Evolutionary conservation across 1,284 basidiomycete genomes (phyloP), one percentile per base, ranked within the genome.

Genomic region (Psilocybe mexicana): DNA sequence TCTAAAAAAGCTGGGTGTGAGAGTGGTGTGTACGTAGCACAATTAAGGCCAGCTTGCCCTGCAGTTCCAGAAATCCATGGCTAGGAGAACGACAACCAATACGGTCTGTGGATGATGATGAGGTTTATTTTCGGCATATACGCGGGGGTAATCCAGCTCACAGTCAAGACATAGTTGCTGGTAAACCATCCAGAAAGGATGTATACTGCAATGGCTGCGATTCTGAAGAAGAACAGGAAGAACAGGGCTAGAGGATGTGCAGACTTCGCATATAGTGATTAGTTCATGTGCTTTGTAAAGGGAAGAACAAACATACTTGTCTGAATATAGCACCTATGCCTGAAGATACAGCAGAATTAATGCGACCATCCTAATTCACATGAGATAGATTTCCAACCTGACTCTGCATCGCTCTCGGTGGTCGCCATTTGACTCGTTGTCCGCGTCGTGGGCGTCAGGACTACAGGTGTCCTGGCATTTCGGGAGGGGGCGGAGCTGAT

Each of bases 11-110:
- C 30, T 12, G 42, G 1, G 54, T 24, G 65, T 55, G 52, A 51
- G 49, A 38, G 44, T 40, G 4, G 30, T 59, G 24, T 24, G 51
- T n/a, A 40, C 53, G 42, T 35, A 43, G 40, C 42, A 8, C 25
- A 7, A 56, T 14, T 26, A 54, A 48, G 5, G 48, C 30, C 26
- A 7, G 71, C 84, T 61, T 67, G 93, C 93, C 69, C 93, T 77
- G 64, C 93, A 94, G 69, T 96, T 97, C 96, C 95, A 97, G 71
- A 98, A 98, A 75, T 98, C 95, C 82, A 95, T 90, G 0, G 94
- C 90, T 35, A 98, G 83, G 24, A 98, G 78, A 1, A 96, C 87
- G 24, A 97, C 95, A 0, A 97, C 94, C 7, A 87, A 75, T 1
- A 97, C 94, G 14, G 94, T 96, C 92, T 96, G 28, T 8, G n/a